Evolutionary conservation across 2,329 filamentous ascomycete genomes (phyloP).

Genomic region (Grosmannia serpens): DNA sequence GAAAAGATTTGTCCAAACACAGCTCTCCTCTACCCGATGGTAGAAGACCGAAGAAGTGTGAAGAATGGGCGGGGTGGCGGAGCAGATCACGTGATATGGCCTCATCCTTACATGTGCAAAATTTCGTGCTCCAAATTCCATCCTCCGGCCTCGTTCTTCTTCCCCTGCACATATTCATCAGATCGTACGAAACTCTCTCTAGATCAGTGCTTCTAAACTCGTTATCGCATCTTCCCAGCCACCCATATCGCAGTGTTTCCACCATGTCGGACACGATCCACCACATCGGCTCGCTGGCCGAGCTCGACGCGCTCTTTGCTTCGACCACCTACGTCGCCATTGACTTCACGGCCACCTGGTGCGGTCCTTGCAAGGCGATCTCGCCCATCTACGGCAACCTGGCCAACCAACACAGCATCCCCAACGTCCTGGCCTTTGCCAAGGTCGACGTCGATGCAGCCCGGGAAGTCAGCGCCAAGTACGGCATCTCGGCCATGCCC

Average conservation of each 20-base stretch:
- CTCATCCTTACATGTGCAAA: no score
- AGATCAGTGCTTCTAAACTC: not conserved
- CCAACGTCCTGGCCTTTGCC: slow-evolving; percentile 37
- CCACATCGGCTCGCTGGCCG: slow-evolving; percentile 29
- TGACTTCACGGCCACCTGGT: slow-evolving; percentile 49
- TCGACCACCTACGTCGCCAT: slow-evolving; percentile 38
- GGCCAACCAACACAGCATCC: slow-evolving; percentile 25
- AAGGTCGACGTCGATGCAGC: slow-evolving; percentile 47
- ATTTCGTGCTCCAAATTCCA: no score
- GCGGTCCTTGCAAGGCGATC: slow-evolving; percentile 47
- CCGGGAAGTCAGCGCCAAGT: slow-evolving; percentile 34
- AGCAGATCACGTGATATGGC: no score
- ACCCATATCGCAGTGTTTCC: not conserved
- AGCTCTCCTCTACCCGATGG: no score
- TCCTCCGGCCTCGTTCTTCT: no score
- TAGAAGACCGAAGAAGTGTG: no score
- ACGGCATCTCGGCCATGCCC: slow-evolving; percentile 44
- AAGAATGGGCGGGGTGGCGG: no score
- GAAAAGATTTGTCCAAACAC: no score
- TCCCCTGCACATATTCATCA: no score
- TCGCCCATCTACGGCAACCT: slow-evolving; percentile 40
- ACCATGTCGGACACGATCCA: slow-evolving; percentile 13
- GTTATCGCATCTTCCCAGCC: not conserved
- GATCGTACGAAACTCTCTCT: no score
- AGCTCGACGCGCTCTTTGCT: slow-evolving; percentile 37